Evolutionary conservation across 2,329 filamentous ascomycete species (phyloP).

Genomic region (Dissoconium aciculare): DNA sequence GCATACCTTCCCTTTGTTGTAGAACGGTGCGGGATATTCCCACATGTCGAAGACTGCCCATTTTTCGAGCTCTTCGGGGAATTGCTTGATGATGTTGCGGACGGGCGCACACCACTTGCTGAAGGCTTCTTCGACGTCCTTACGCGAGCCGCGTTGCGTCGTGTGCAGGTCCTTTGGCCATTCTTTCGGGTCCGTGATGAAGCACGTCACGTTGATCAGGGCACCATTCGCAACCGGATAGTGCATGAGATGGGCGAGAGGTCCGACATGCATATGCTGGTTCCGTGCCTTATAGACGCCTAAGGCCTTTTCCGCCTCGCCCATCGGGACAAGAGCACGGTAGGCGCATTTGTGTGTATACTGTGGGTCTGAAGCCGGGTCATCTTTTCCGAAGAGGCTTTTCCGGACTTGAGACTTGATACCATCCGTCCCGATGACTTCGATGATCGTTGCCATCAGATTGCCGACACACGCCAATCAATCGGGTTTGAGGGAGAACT

Average conservation of each 20-base stretch:
- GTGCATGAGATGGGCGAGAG: conserved; percentile 41
- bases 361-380: conserved; percentile 31
- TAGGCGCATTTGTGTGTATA: conserved; percentile 49
- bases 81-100: conserved; percentile 28
- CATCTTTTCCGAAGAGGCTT: conserved; percentile 35
- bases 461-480: no score
- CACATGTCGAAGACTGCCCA: conserved; percentile 35
- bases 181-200: conserved; percentile 26
- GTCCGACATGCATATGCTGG: conserved; percentile 25
- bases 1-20: conserved; percentile 25
- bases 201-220: conserved; percentile 43
- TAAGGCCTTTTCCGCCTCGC: conserved; percentile 11
- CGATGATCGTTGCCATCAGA: conserved; percentile 28
- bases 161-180: conserved; percentile 27
- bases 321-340: conserved; percentile 46
- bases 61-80: conserved; percentile 26
- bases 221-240: conserved; percentile 44
- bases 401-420: conserved; percentile 43
- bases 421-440: conserved; percentile 48
- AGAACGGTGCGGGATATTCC: conserved; percentile 27
- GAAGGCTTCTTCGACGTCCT: background rate
- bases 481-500: background rate
- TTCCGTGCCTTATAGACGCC: conserved; percentile 13
- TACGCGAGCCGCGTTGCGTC: conserved; percentile 13
- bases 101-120: conserved; percentile 21